A percentile compares a stretch with the other conserved stretches of the same genome.
These are phyloP conservation scores for Lodderomyces pseudojiufengensis DNA, from an alignment of 1,139 yeast species.

Conservation along the genomic window DNA sequence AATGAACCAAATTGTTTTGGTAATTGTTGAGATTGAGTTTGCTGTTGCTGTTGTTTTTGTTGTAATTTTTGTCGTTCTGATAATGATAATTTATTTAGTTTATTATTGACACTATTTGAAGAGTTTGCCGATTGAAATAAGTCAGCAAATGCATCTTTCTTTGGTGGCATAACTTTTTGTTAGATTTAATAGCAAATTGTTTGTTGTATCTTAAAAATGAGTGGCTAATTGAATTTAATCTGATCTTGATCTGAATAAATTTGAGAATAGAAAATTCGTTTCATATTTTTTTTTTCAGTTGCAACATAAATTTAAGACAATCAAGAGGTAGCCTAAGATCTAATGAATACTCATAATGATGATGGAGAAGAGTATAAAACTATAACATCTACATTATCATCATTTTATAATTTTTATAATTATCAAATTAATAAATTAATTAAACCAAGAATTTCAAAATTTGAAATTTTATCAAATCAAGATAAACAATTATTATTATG, in stretches of 20 bases:
- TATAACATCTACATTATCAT: constrained; percentile 36
- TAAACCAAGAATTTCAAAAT: constrained; percentile 32
- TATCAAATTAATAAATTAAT: constrained; percentile 36
- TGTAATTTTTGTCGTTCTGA: constrained; percentile 21
- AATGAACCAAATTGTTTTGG: constrained; percentile 3
- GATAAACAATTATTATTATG: constrained; percentile 50
- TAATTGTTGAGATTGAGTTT: constrained; percentile 2
- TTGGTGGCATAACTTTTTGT: constrained; percentile 24
- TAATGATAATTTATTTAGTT: constrained; percentile 17
- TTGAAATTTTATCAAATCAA: constrained; percentile 27
- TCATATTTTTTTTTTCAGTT: neutral
- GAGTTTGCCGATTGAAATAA: constrained; percentile 36
- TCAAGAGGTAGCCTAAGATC: no score
- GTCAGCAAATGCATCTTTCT: constrained; percentile 48
- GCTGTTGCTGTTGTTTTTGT: constrained; percentile 6
- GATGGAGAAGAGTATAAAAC: constrained; percentile 37
- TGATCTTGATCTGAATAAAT: no score
- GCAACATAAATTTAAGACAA: no score
- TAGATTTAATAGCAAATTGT: no score
- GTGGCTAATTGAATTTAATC: no score
- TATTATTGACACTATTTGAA: constrained; percentile 8
- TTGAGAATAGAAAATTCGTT: no score
- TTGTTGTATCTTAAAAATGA: no score
- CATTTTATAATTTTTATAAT: constrained; percentile 32
- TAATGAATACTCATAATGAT: neutral